Conservation (phyloP, 1,139 yeast genomes). For the Yamadazyma blattariae region DNA sequence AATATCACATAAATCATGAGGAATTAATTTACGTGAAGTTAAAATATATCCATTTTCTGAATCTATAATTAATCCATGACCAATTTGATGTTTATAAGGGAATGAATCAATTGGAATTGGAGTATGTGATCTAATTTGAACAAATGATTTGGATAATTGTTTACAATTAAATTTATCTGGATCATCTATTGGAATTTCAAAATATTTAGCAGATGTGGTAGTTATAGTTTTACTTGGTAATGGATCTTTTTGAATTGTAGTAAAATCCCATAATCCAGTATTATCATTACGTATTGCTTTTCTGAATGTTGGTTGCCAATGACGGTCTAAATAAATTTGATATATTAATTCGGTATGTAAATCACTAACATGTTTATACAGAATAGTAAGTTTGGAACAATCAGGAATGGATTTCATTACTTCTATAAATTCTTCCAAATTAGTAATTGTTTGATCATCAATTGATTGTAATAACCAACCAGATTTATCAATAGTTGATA, state of each 20-base stretch:
- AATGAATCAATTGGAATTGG: conserved; percentile 77
- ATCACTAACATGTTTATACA: conserved; percentile 78
- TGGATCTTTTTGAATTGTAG: conserved; percentile 61
- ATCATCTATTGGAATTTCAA: conserved; percentile 64
- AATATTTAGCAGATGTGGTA: conserved; percentile 64
- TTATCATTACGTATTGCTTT: conserved; percentile 73
- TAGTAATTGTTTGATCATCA: conserved; percentile 71
- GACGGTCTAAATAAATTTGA: conserved; percentile 73
- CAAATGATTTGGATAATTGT: conserved; percentile 52
- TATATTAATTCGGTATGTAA: conserved; percentile 69
- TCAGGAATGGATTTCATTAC: conserved; percentile 81
- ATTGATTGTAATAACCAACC: conserved; percentile 77
- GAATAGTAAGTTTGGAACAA: conserved; percentile 64
- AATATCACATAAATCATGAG: conserved; percentile 82
- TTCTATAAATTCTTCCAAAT: conserved; percentile 70
- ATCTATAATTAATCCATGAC: conserved; percentile 80
- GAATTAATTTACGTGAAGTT: conserved; percentile 75
- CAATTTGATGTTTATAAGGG: conserved; percentile 57
- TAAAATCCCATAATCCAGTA: conserved; percentile 88
- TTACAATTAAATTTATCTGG: conserved; percentile 47
- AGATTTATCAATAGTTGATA: conserved; percentile 55
- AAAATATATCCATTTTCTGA: conserved; percentile 76
- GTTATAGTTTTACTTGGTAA: conserved; percentile 42
- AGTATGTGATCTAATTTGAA: conserved; percentile 60
- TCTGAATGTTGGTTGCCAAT: conserved; percentile 75